These are phyloP conservation scores for Hemileccinum rubropunctum DNA, from an alignment of 768 basidiomycete species.

Conservation along the genomic window DNA sequence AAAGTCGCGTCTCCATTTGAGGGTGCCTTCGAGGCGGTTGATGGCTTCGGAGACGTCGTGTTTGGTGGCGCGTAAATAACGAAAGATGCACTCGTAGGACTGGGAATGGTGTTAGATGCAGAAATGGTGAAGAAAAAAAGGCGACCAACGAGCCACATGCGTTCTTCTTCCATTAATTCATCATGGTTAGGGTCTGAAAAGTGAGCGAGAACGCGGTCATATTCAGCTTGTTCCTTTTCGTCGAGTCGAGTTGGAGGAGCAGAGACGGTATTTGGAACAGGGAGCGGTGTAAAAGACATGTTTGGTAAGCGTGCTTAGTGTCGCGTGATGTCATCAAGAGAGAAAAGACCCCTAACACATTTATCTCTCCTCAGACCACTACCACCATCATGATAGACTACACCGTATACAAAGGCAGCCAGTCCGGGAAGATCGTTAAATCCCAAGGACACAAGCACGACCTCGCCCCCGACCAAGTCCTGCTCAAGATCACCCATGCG, in stretches of 20 bases:
- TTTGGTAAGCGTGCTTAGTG: too few relatives aligned
- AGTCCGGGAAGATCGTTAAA: conserved; percentile 18
- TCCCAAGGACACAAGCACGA: conserved; percentile 9
- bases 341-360: neutral
- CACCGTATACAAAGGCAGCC: conserved; percentile 32
- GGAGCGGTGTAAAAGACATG: conserved; percentile 12
- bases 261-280: conserved; percentile 25
- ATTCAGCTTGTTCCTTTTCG: conserved; percentile 46
- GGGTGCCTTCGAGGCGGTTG: conserved; percentile 64
- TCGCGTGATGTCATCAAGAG: neutral
- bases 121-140: neutral
- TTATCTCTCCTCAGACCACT: too few relatives aligned
- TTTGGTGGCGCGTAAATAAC: conserved; percentile 79
- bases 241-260: conserved; percentile 39
- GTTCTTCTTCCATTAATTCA: conserved; percentile 52
- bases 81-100: conserved; percentile 70
- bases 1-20: conserved; percentile 79
- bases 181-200: conserved; percentile 54
- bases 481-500: conserved; percentile 32
- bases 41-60: conserved; percentile 63
- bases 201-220: conserved; percentile 55
- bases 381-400: conserved; percentile 17
- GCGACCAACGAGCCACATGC: conserved; percentile 67
- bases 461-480: conserved; percentile 28
- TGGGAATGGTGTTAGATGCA: neutral